Evolutionary conservation across 108 stramenopile species (phyloP).

Genomic region (Cyclotella distinguenda): DNA sequence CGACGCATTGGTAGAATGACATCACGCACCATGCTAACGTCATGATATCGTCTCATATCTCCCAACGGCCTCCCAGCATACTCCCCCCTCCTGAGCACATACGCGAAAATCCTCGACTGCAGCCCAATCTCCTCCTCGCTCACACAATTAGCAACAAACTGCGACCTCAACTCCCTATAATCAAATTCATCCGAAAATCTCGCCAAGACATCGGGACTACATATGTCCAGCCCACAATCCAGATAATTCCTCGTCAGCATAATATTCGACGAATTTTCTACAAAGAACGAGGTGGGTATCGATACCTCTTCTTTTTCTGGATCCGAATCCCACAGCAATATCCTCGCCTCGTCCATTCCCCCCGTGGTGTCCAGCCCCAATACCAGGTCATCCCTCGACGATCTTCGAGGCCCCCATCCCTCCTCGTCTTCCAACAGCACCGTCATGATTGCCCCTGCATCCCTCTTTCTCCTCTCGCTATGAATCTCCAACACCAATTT

Average conservation of each 20-base stretch:
- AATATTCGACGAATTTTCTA: conserved; percentile 61
- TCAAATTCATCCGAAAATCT: conserved; percentile 96
- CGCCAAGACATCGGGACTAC: conserved; percentile 95
- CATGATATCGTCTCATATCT: conserved; percentile 86
- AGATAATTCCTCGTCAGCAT: conserved; percentile 77
- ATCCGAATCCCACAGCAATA: conserved; percentile 72
- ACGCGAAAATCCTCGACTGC: conserved; percentile 84
- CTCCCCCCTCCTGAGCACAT: conserved; percentile 68
- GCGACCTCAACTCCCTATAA: conserved; percentile 84
- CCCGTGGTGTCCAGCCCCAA: conserved; percentile 72
- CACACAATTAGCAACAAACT: conserved; percentile 90
- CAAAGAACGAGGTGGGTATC: conserved; percentile 76
- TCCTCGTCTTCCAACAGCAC: conserved; percentile 72
- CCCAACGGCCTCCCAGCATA: conserved; percentile 86
- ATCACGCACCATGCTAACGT: conserved; percentile 55
- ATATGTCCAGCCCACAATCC: conserved; percentile 95
- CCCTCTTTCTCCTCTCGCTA: conserved; percentile 65
- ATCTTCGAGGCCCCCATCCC: conserved; percentile 48
- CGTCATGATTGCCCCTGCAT: conserved; percentile 86
- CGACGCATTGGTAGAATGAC: too few species aligned
- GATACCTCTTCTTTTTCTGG: conserved; percentile 32
- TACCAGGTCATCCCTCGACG: conserved; percentile 73
- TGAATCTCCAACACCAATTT: conserved; percentile 63
- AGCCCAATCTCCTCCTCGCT: conserved; percentile 94
- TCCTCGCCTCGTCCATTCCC: conserved; percentile 55